Evolutionary conservation across 164 flowering plant species (phyloP).

Genomic region (Macadamia integrifolia): DNA sequence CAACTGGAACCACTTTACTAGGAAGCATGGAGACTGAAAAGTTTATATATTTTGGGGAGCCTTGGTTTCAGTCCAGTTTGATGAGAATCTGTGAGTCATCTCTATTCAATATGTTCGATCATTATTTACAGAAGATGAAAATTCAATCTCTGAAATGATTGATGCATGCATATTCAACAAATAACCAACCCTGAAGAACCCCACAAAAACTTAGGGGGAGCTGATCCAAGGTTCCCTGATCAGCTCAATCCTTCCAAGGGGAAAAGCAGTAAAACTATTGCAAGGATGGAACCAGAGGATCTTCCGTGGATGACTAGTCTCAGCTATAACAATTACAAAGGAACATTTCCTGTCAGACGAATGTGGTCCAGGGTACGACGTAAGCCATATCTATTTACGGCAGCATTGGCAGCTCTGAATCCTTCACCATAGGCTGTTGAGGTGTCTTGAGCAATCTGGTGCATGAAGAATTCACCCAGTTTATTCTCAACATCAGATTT

Average conservation of each 20-base stretch:
- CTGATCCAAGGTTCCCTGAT: constrained; percentile 19
- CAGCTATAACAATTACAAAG: constrained; percentile 18
- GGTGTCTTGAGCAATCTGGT: constrained; percentile 79
- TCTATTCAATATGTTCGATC: no score
- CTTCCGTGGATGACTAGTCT: not conserved
- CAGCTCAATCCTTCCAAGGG: constrained; percentile 25
- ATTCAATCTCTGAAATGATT: no score
- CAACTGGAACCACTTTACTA: no score
- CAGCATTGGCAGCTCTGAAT: constrained; percentile 74
- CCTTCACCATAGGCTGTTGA: constrained; percentile 92
- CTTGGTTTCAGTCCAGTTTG: no score
- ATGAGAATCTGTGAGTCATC: no score
- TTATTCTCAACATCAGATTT: constrained; percentile 62
- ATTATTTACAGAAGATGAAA: no score
- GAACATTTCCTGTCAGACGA: constrained; percentile 62
- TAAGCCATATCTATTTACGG: constrained; percentile 81
- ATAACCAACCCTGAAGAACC: constrained; percentile 14
- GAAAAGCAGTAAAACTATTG: not conserved
- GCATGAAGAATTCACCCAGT: constrained; percentile 84
- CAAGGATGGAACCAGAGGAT: not conserved
- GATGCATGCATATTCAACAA: not conserved
- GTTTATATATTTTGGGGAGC: no score
- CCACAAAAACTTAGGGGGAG: constrained; percentile 25
- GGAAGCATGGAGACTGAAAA: no score
- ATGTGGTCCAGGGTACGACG: constrained; percentile 79